phyloP scores from a whole-genome alignment of 2,329 filamentous ascomycete species.

The Cercospora sesami region DNA sequence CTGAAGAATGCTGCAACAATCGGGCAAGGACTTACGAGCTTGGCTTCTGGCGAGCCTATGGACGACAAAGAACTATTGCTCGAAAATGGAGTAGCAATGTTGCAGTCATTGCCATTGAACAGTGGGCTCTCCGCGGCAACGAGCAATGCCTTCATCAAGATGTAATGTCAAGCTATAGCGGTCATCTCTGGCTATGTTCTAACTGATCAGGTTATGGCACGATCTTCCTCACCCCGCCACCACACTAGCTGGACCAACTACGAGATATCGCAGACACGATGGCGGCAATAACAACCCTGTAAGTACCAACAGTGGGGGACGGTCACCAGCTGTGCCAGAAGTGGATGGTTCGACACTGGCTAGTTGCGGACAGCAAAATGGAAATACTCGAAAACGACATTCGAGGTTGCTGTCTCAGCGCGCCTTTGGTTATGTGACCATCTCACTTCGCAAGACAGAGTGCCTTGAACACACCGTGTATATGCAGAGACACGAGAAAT shows the following conservation, averaged over 20 bases:
- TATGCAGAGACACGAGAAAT: too few species aligned
- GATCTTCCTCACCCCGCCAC: conserved; percentile 55
- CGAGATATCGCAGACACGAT: conserved; percentile 46
- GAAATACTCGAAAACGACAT: too few species aligned
- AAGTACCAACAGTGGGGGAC: not conserved
- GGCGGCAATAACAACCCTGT: conserved; percentile 49
- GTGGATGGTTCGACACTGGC: not conserved
- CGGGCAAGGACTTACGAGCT: conserved; percentile 44
- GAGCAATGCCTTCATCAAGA: conserved; percentile 54
- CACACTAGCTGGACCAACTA: conserved; percentile 49
- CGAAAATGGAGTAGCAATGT: conserved; percentile 55
- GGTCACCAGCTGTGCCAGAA: not conserved
- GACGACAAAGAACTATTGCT: conserved; percentile 52
- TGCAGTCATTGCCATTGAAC: conserved; percentile 52
- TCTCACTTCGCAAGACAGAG: too few species aligned
- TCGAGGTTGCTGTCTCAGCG: too few species aligned
- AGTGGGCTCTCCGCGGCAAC: conserved; percentile 36
- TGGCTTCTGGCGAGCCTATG: conserved; percentile 49
- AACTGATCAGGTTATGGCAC: conserved; percentile 44
- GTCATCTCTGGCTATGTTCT: not conserved
- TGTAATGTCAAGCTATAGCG: conserved; percentile 33
- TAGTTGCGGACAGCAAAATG: too few species aligned
- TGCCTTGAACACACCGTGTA: too few species aligned
- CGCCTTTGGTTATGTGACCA: too few species aligned
- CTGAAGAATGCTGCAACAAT: conserved; percentile 45